Evolutionary conservation across 371 early-diverging fungal genomes (phyloP).

Genomic region (Mucor irregularis): DNA sequence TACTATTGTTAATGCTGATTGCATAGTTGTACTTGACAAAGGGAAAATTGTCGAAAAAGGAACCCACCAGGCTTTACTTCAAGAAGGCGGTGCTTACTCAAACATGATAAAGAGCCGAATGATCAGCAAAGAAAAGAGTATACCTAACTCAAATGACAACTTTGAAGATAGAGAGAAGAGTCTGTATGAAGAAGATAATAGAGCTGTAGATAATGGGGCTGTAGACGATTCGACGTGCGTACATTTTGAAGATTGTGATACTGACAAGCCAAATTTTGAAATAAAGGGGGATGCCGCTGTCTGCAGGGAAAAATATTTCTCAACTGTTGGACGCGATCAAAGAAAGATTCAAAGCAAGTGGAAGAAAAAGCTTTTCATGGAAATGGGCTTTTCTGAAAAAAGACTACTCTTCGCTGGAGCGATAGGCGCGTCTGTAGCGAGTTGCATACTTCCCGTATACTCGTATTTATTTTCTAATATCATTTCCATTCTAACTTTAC

Average conservation of each 20-base stretch:
- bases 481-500: not conserved
- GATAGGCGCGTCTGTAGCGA: slow-evolving; percentile 51
- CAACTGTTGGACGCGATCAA: slow-evolving; percentile 20
- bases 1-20: slow-evolving; percentile 72
- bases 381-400: no score
- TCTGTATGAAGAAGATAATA: no score
- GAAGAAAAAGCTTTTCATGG: no score
- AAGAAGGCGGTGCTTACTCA: slow-evolving; percentile 37
- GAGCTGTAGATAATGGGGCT: not conserved
- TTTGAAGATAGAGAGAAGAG: no score
- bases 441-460: slow-evolving; percentile 54
- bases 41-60: slow-evolving; percentile 70
- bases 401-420: no score
- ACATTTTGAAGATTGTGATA: slow-evolving; percentile 24
- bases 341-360: slow-evolving; percentile 36
- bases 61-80: slow-evolving; percentile 56
- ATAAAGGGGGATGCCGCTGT: no score
- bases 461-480: slow-evolving; percentile 44
- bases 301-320: slow-evolving; percentile 33
- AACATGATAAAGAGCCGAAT: slow-evolving; percentile 48
- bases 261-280: slow-evolving; percentile 42
- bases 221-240: not conserved
- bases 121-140: not conserved
- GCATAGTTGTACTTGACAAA: slow-evolving; percentile 72
- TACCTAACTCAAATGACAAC: no score